Percentiles rank a stretch among this genome's conserved stretches.
Conservation (phyloP, 1,284 basidiomycete genomes). For the Sanghuangporus baumii region DNA sequence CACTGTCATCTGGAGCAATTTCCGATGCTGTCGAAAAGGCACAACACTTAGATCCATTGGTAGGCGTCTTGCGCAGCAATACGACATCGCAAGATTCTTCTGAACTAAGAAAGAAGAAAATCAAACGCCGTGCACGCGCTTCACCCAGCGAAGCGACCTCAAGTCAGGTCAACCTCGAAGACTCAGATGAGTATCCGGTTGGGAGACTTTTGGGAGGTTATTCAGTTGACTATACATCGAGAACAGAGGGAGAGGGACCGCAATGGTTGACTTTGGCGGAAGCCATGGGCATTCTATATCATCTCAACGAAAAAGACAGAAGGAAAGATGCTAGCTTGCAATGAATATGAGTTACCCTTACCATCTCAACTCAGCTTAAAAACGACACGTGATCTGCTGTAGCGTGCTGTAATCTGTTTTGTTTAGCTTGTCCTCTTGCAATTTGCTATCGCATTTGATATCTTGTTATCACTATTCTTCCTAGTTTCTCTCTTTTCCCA, state of each 20-base stretch:
- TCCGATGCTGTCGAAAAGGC: neutral
- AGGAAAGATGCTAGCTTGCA: too few relatives aligned
- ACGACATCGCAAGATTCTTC: neutral
- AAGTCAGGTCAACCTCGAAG: neutral
- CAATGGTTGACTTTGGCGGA: conserved; percentile 13
- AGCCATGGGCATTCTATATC: neutral
- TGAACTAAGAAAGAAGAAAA: neutral
- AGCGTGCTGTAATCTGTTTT: neutral
- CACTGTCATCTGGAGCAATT: neutral
- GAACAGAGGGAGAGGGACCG: conserved; percentile 3
- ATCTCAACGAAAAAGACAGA: neutral
- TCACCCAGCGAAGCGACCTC: neutral
- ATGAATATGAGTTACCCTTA: too few relatives aligned
- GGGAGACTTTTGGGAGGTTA: neutral
- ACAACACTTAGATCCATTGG: too few relatives aligned
- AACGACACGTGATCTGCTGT: neutral
- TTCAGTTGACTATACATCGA: neutral
- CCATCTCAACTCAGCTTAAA: too few relatives aligned
- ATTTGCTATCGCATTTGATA: neutral
- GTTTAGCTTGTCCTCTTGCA: neutral
- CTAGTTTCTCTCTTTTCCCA: neutral
- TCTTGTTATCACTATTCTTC: neutral
- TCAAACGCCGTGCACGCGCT: neutral
- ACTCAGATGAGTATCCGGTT: neutral
- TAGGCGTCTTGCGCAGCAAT: neutral